A percentile compares a stretch with the other conserved stretches of the same genome.
These are phyloP conservation scores for Sequoiadendron giganteum DNA, from an alignment of 75 land plant species.

Conservation along the genomic window DNA sequence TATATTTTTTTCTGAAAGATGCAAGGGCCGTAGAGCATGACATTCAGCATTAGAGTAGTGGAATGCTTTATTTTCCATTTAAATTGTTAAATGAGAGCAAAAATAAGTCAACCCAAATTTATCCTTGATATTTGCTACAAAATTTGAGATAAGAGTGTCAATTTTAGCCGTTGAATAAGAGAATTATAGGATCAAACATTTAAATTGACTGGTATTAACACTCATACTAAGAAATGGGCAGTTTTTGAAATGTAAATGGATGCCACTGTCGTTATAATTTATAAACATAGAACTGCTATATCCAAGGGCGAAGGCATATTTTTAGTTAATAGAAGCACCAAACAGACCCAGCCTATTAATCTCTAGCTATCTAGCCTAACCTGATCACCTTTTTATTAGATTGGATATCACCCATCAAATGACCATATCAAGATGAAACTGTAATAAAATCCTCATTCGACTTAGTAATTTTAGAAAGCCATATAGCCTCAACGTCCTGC, in stretches of 20 bases:
- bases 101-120: no score
- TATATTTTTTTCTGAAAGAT: slow-evolving; percentile 20
- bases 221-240: no score
- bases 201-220: no score
- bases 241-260: neutral
- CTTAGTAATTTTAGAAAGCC: neutral
- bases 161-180: no score
- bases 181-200: no score
- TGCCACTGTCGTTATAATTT: neutral
- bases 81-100: no score
- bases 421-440: neutral
- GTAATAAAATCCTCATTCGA: neutral
- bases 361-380: neutral
- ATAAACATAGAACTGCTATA: neutral
- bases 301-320: neutral
- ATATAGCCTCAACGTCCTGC: neutral
- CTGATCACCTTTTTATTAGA: neutral
- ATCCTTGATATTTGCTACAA: no score
- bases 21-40: neutral
- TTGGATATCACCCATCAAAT: neutral
- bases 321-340: neutral
- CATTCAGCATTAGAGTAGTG: no score
- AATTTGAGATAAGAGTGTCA: no score
- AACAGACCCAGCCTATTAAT: neutral
- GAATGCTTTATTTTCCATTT: no score